Evolutionary conservation across 2,329 filamentous ascomycete genomes (phyloP).

Genomic region (Aureobasidium pullulans): DNA sequence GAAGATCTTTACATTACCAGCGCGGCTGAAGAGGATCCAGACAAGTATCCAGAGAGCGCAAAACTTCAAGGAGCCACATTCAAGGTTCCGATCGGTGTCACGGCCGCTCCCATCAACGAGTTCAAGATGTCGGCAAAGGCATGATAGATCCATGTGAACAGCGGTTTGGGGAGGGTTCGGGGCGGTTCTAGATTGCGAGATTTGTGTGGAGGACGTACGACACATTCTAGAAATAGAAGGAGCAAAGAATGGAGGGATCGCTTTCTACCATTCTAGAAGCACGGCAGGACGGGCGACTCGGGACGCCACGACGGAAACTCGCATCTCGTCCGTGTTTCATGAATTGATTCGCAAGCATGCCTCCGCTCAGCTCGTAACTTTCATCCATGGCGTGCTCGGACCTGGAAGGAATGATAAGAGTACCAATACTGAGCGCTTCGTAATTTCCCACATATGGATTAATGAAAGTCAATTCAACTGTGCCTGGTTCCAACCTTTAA

Average conservation of each 20-base stretch:
- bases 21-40: constrained; percentile 61
- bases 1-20: constrained; percentile 71
- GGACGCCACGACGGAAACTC: not conserved
- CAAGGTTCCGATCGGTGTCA: constrained; percentile 66
- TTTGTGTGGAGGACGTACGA: not conserved
- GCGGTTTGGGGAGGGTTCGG: not conserved
- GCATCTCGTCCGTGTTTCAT: not conserved
- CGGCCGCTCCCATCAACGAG: constrained; percentile 55
- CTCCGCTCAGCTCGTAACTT: not conserved
- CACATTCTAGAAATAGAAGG: not conserved
- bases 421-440: not conserved
- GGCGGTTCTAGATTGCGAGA: not conserved
- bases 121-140: constrained; percentile 43
- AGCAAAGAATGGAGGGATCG: not conserved
- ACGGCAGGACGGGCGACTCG: not conserved
- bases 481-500: not conserved
- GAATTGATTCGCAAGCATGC: not conserved
- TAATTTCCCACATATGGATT: not conserved
- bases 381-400: constrained; percentile 2
- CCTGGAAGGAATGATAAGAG: not conserved
- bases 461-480: constrained; percentile 1
- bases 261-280: constrained; percentile 4
- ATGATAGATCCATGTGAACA: not conserved
- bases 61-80: constrained; percentile 65
- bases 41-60: constrained; percentile 54